Conservation (phyloP, 176 grass and related monocot genomes). For the Oropetium thomaeum region DNA sequence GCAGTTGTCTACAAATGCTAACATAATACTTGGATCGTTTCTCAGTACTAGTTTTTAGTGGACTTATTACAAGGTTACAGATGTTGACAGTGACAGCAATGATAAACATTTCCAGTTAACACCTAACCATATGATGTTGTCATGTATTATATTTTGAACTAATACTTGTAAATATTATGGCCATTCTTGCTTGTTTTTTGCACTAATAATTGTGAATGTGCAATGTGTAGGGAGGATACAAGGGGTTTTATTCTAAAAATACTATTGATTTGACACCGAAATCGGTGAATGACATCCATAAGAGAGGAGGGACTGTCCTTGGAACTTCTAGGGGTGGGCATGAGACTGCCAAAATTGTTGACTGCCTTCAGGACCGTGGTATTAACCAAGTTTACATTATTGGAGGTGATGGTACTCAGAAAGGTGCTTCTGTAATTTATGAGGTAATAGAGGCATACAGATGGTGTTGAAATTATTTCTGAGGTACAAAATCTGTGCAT, state of each 20-base stretch:
- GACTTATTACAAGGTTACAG: not conserved
- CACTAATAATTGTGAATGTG: constrained; percentile 32
- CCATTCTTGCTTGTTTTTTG: constrained; percentile 7
- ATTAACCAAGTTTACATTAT: constrained; percentile 98
- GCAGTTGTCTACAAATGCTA: constrained; percentile 6
- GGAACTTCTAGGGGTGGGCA: constrained; percentile 90
- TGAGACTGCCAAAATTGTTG: constrained; percentile 85
- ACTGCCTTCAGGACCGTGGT: constrained; percentile 80
- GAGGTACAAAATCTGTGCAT: constrained; percentile 4
- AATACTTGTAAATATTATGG: not conserved
- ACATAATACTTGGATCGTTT: not conserved
- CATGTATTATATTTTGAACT: not conserved
- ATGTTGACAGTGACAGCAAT: constrained; percentile 14
- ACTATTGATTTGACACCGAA: constrained; percentile 69
- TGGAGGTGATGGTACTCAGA: constrained; percentile 93
- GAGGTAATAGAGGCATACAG: constrained; percentile 46
- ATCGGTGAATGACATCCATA: constrained; percentile 86
- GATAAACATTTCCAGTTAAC: not conserved
- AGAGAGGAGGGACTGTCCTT: constrained; percentile 87
- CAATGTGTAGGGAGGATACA: constrained; percentile 80
- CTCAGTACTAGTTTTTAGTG: not conserved
- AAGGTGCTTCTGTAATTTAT: constrained; percentile 83
- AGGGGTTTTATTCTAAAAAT: constrained; percentile 86
- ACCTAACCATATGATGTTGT: constrained; percentile 1
- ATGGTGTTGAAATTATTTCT: not conserved